phyloP scores from a whole-genome alignment of 2,329 filamentous ascomycete genomes.

The Paecilomyces niveus region DNA sequence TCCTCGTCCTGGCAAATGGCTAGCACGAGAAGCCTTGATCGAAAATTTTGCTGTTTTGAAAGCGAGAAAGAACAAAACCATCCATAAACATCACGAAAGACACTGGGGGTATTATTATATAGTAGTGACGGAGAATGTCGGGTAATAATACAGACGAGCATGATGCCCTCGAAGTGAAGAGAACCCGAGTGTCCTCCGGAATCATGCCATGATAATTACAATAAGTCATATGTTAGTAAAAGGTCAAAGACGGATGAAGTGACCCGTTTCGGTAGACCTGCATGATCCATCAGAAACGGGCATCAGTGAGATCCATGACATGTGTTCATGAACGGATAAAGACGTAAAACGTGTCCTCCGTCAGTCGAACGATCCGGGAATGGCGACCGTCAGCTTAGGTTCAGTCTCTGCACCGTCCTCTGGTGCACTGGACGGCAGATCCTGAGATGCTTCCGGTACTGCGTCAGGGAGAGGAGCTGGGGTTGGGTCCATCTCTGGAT shows the following conservation, averaged over 20 bases:
- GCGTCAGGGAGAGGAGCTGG: neutral
- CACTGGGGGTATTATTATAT: constrained; percentile 11
- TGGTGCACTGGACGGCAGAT: neutral
- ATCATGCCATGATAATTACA: neutral
- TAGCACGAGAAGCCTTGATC: neutral
- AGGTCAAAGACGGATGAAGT: neutral
- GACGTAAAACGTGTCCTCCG: neutral
- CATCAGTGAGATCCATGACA: neutral
- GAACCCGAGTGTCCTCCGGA: neutral
- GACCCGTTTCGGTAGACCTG: neutral
- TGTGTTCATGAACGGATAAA: neutral
- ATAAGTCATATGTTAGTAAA: neutral
- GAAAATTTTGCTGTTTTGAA: neutral
- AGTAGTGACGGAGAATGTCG: constrained; percentile 9
- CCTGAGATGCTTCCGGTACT: neutral
- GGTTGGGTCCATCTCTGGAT: neutral
- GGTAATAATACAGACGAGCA: constrained; percentile 13
- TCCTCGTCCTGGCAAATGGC: neutral
- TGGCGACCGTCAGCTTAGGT: neutral
- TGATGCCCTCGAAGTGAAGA: constrained; percentile 7
- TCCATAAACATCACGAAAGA: neutral
- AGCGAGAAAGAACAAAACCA: neutral
- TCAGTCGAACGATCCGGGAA: neutral
- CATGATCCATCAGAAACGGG: neutral
- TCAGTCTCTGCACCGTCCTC: neutral